Evolutionary conservation across 2,329 filamentous ascomycete species (phyloP).

Genomic region (Teratosphaeria pseudoeucalypti): DNA sequence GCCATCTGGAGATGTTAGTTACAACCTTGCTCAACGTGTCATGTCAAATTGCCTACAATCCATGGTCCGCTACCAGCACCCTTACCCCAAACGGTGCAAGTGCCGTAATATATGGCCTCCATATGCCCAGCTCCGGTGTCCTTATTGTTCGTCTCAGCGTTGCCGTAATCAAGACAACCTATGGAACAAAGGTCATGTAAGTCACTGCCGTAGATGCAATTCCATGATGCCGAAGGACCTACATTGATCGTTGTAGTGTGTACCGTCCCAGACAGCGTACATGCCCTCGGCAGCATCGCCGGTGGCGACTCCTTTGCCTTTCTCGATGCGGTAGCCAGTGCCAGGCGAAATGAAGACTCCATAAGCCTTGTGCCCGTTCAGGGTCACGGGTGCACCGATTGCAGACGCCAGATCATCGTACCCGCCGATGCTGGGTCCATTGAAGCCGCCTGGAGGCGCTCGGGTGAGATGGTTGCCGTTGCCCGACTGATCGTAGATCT

Average conservation of each 20-base stretch:
- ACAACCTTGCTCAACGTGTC: neutral
- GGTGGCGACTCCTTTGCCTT: conserved; percentile 40
- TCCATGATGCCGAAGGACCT: conserved; percentile 24
- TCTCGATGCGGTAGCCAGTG: conserved; percentile 53
- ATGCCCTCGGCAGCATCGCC: conserved; percentile 48
- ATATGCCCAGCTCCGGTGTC: conserved; percentile 54
- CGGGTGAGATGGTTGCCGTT: conserved; percentile 51
- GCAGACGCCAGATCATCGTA: conserved; percentile 51
- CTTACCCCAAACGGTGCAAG: conserved; percentile 43
- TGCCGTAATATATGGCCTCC: conserved; percentile 58
- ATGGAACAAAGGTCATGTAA: neutral
- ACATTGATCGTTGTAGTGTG: conserved; percentile 48
- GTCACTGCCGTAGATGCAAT: conserved; percentile 3
- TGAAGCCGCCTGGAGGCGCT: conserved; percentile 44
- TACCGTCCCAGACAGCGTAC: conserved; percentile 50
- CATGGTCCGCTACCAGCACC: conserved; percentile 43
- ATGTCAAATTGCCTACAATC: neutral
- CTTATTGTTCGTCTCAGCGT: conserved; percentile 28
- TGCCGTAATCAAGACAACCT: conserved; percentile 27
- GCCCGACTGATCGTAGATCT: conserved; percentile 56
- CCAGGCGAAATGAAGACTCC: conserved; percentile 43
- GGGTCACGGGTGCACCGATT: conserved; percentile 49
- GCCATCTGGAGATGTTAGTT: conserved; percentile 42
- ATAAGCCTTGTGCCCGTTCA: conserved; percentile 50
- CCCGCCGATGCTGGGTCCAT: conserved; percentile 45